Base-by-base conservation (phyloP, 495 filamentous ascomycete species). In the Annulohypoxylon moriforme region DNA sequence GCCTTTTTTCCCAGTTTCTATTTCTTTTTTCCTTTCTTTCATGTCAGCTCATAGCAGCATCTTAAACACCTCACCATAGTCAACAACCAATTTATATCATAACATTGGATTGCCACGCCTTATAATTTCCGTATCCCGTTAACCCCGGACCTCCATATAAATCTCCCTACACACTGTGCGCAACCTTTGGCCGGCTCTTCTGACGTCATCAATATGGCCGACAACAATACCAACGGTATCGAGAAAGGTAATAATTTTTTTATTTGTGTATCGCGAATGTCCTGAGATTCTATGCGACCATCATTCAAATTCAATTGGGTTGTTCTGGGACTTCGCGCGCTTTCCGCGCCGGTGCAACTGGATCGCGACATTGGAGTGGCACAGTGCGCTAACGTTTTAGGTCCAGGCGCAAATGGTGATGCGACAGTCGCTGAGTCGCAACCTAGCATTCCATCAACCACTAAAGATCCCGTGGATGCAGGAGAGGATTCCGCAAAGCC, bases 181-280 rank as follows among this genome's bases (percentile, higher is more conserved):
- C 56, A 29, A 50, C 40, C 67, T 62, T 29, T 20, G 50, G 25
- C 52, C 60, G 42, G 47, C 25, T 68, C 24, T 61, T 63, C 76
- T 78, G 82, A 84, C 82, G 83, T 82, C 82, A 84, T 85, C 75
- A 77, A 77, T 63, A 80, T 80, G 78, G 65, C 78, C 50, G 75
- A 78, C 46, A 79, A 55, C 67, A 81, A 69, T 74, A 72, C 77
- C 71, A 73, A 76, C 60, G 73, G 78, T 72, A 73, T 77, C 60
- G 76, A 80, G 47, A 80, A 84, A 82, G 81, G 82, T 84, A 77
- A 16, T 57, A 10, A 18, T 59, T 57, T 33, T 25, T 67, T 36
- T 31, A 42, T 53, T 14, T 55, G 1, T 55, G 16, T 65, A 7
- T 58, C 33, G 16, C 40, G 44, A 34, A 25, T 25, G 29, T 50